These are phyloP conservation scores for Speleostelium caveatum DNA, from an alignment of 78 protist genomes.

Conservation along the genomic window DNA sequence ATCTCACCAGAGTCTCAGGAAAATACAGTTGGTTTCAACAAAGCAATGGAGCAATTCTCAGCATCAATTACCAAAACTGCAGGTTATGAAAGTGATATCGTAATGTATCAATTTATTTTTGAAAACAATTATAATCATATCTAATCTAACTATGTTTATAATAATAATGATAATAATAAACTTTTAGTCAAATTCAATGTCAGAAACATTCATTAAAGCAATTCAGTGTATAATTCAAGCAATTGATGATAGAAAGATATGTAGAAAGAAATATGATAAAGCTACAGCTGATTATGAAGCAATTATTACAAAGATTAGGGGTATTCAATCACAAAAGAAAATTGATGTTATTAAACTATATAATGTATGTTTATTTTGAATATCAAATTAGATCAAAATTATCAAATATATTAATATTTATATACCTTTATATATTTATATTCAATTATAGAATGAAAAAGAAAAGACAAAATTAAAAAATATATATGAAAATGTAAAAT, in stretches of 20 bases:
- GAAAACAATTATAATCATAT: neutral
- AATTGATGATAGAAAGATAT: slow-evolving; percentile 57
- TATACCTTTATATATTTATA: neutral
- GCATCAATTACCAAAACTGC: slow-evolving; percentile 44
- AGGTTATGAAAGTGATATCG: slow-evolving; percentile 39
- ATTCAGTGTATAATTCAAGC: slow-evolving; percentile 16
- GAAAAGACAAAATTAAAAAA: slow-evolving; percentile 56
- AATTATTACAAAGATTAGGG: slow-evolving; percentile 33
- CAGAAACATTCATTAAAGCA: slow-evolving; percentile 60
- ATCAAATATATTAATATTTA: neutral
- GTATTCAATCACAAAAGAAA: slow-evolving; percentile 61
- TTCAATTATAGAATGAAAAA: slow-evolving; percentile 45
- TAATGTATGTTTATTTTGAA: slow-evolving; percentile 23
- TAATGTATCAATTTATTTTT: neutral
- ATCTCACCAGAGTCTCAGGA: neutral
- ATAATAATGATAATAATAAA: neutral
- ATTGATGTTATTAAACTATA: slow-evolving; percentile 62
- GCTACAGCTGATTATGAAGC: slow-evolving; percentile 45
- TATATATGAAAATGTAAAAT: slow-evolving; percentile 37
- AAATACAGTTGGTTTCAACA: slow-evolving; percentile 30
- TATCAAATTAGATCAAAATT: neutral
- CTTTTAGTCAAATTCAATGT: neutral
- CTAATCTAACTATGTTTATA: neutral
- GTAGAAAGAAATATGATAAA: slow-evolving; percentile 70
- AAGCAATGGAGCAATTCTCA: slow-evolving; percentile 71